Conservation (phyloP, 1,284 basidiomycete species). For the Ustilago sp. region DNA sequence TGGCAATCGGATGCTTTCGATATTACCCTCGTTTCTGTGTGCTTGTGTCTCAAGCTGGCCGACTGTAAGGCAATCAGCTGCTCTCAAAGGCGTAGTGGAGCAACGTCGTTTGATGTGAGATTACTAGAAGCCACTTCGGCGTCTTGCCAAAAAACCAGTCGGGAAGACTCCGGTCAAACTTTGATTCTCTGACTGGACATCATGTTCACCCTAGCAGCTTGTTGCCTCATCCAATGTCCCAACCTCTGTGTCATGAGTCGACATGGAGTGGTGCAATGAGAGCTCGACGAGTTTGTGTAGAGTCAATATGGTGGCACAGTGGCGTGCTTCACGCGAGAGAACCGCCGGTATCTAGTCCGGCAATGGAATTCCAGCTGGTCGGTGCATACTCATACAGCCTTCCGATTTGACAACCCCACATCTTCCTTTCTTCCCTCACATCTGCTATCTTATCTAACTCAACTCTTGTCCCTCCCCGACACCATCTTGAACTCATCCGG, state of each 20-base stretch:
- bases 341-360: constrained; percentile 32
- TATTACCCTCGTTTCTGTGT: too few species aligned
- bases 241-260: too few species aligned
- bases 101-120: background rate
- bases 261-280: too few species aligned
- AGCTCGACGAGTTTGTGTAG: background rate
- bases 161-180: background rate
- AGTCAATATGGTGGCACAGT: background rate
- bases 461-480: background rate
- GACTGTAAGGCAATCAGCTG: too few species aligned
- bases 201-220: too few species aligned
- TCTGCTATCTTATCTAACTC: background rate
- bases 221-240: too few species aligned
- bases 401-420: constrained; percentile 23
- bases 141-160: background rate
- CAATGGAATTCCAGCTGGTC: constrained; percentile 17
- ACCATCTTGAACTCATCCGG: background rate
- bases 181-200: constrained; percentile 2
- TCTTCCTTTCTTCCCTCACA: background rate
- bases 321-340: background rate
- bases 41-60: too few species aligned
- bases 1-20: background rate
- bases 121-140: constrained; percentile 4
- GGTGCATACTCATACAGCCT: constrained; percentile 9
- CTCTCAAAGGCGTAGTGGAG: background rate